Conservation (phyloP, 2,329 filamentous ascomycete genomes). For the Chalaropsis ovoidea region DNA sequence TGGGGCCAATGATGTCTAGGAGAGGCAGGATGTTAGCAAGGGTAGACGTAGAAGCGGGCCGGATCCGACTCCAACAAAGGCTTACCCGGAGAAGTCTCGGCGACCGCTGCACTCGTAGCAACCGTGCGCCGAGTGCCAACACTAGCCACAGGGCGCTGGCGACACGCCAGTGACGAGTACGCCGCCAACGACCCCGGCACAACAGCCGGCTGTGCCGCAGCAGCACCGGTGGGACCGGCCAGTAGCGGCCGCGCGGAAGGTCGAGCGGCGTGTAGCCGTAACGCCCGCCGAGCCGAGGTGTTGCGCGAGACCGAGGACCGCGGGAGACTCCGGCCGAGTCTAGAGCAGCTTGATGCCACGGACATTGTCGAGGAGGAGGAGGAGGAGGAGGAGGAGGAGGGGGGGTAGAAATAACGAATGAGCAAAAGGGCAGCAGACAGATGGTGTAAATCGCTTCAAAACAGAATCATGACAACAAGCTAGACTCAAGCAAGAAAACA, state of each 20-base stretch:
- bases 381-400: not conserved
- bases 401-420: not conserved
- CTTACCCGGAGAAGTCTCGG: not conserved
- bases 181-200: not conserved
- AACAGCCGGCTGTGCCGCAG: not conserved
- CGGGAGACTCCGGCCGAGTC: not conserved
- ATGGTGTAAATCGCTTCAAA: not conserved
- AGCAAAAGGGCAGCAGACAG: not conserved
- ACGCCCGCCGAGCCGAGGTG: not conserved
- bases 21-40: not conserved
- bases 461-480: not conserved
- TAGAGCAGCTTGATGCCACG: not conserved
- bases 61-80: not conserved
- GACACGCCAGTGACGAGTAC: not conserved
- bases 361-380: not conserved
- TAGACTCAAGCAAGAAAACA: not conserved
- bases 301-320: not conserved
- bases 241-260: not conserved
- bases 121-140: not conserved
- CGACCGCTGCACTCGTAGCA: not conserved
- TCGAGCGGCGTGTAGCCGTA: not conserved
- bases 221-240: not conserved
- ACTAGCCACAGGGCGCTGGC: not conserved
- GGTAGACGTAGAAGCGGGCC: not conserved
- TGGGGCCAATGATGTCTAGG: slow-evolving; percentile 48